Evolutionary conservation across 306 rosid genomes (phyloP).

Genomic region (Psophocarpus tetragonolobus): DNA sequence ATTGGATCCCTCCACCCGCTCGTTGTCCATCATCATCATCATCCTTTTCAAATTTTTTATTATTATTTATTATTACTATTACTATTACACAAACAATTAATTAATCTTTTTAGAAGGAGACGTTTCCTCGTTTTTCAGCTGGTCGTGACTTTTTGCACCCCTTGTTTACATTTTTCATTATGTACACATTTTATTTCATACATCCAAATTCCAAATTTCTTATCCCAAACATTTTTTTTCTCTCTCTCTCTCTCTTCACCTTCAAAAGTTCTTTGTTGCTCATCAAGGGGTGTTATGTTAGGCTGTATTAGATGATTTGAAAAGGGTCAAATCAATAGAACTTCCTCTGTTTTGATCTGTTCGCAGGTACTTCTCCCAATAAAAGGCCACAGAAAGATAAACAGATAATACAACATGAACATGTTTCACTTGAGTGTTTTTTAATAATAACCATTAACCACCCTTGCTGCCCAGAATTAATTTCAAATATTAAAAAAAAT

Average conservation of each 20-base stretch:
- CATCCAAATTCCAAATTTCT: conserved; percentile 12
- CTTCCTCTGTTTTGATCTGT: conserved; percentile 57
- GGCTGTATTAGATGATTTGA: conserved; percentile 59
- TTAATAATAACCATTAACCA: not conserved
- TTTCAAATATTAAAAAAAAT: not conserved
- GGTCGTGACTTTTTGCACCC: conserved; percentile 62
- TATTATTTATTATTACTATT: not conserved
- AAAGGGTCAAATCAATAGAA: conserved; percentile 74
- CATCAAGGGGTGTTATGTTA: conserved; percentile 43
- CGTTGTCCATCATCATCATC: conserved; percentile 44
- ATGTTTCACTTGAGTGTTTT: conserved; percentile 10
- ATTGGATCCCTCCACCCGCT: conserved; percentile 59
- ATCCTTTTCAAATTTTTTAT: not conserved
- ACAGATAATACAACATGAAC: conserved; percentile 6
- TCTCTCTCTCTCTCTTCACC: not conserved
- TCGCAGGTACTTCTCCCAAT: conserved; percentile 70
- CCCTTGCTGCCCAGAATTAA: conserved; percentile 36
- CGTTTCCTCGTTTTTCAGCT: conserved; percentile 85
- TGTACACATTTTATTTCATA: not conserved
- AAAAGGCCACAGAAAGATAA: conserved; percentile 33
- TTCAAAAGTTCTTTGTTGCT: conserved; percentile 47
- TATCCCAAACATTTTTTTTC: conserved; percentile 26
- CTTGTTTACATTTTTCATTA: conserved; percentile 31
- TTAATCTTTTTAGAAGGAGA: conserved; percentile 62
- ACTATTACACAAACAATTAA: conserved; percentile 18